These are phyloP conservation scores for Cryphonectria radicalis DNA, from an alignment of 2,329 filamentous ascomycete species.

Conservation along the genomic window DNA sequence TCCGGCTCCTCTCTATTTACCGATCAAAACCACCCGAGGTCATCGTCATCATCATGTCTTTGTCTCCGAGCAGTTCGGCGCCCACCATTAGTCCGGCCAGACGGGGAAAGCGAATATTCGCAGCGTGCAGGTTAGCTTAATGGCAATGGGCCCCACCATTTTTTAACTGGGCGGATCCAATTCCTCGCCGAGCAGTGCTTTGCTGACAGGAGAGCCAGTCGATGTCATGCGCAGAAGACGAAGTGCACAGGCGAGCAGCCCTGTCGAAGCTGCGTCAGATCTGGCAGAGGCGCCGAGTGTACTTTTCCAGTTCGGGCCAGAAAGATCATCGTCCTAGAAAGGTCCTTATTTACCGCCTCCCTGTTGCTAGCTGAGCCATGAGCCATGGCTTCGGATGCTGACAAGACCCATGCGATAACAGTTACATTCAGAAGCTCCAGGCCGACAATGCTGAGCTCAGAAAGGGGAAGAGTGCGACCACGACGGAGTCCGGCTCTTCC, in stretches of 20 bases:
- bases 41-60: constrained; percentile 2
- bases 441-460: constrained; percentile 31
- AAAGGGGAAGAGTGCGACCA: background rate
- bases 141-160: constrained; percentile 6
- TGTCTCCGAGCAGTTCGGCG: constrained; percentile 11
- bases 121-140: constrained; percentile 19
- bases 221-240: constrained; percentile 33
- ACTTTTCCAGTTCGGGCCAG: constrained; percentile 30
- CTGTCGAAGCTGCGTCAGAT: constrained; percentile 30
- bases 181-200: background rate
- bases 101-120: constrained; percentile 19
- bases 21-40: background rate
- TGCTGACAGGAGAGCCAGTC: constrained; percentile 22
- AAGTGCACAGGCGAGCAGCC: constrained; percentile 32
- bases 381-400: background rate
- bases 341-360: constrained; percentile 13
- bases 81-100: background rate
- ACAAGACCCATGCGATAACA: background rate
- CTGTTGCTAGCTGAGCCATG: background rate
- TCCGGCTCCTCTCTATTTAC: background rate
- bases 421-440: constrained; percentile 31
- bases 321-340: constrained; percentile 32
- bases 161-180: background rate
- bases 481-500: constrained; percentile 8
- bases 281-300: constrained; percentile 28